A percentile compares a stretch with the other conserved stretches of the same genome.
phyloP scores from a whole-genome alignment of 257 asterid species.

The Nicotiana benthamiana region DNA sequence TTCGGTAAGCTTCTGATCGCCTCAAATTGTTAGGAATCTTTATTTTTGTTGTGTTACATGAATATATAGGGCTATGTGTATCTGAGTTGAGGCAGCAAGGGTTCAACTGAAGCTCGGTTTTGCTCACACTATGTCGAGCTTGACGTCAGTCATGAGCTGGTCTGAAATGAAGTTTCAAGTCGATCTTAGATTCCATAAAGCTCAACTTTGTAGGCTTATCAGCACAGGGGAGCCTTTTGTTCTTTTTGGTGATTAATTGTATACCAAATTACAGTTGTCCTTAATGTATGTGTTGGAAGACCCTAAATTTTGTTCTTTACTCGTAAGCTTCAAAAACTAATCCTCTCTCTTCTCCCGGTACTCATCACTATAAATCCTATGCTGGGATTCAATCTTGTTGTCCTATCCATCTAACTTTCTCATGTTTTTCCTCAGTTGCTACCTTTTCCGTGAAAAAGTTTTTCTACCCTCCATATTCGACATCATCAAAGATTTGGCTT shows the following conservation, averaged over 20 bases:
- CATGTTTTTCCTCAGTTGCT: neutral
- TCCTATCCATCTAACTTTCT: constrained; percentile 1
- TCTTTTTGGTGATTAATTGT: neutral
- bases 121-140: constrained; percentile 9
- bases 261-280: neutral
- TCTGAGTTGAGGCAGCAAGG: neutral
- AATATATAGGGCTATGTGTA: neutral
- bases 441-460: neutral
- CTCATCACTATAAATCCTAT: neutral
- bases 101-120: neutral
- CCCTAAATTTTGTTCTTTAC: neutral
- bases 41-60: neutral
- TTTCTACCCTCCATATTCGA: neutral
- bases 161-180: neutral
- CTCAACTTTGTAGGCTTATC: neutral
- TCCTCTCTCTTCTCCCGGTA: neutral
- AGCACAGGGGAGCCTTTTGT: neutral
- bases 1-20: neutral
- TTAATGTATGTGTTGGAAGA: neutral
- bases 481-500: neutral
- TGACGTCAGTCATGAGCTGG: neutral
- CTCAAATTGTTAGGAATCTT: neutral
- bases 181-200: neutral
- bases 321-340: neutral
- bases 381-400: neutral